Evolutionary conservation across 1,284 basidiomycete genomes (phyloP).

Genomic region (Ceratobasidium sp.): DNA sequence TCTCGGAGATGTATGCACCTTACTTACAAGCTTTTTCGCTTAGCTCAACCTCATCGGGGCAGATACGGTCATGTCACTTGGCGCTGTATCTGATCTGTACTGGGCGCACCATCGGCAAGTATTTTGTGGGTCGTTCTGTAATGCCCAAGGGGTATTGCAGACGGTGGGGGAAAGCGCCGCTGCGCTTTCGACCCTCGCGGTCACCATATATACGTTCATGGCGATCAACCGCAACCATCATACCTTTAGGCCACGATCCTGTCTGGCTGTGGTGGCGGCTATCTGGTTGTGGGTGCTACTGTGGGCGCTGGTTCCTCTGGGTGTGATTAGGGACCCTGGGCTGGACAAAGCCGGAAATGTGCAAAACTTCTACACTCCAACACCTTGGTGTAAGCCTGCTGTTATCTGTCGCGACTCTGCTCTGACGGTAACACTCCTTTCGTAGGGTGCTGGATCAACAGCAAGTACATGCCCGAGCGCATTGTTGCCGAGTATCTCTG

Average conservation of each 20-base stretch:
- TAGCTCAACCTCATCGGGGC: conserved; percentile 34
- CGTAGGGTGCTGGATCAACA: conserved; percentile 39
- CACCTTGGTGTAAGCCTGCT: conserved; percentile 34
- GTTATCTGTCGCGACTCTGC: neutral
- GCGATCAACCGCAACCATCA: conserved; percentile 7
- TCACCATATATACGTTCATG: conserved; percentile 31
- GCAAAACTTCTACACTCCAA: conserved; percentile 26
- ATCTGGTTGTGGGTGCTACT: conserved; percentile 34
- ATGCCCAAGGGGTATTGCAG: conserved; percentile 29
- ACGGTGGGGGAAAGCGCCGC: conserved; percentile 31
- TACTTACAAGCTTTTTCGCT: neutral
- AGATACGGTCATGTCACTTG: conserved; percentile 35
- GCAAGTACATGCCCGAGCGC: conserved; percentile 6
- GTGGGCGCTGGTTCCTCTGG: conserved; percentile 21
- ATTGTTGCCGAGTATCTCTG: conserved; percentile 34
- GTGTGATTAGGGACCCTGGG: neutral
- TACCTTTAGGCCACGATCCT: conserved; percentile 14
- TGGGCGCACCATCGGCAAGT: conserved; percentile 39
- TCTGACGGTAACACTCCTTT: neutral
- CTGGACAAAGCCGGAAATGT: conserved; percentile 2
- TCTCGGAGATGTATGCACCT: neutral
- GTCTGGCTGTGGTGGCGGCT: conserved; percentile 1
- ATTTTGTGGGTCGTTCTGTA: conserved; percentile 37
- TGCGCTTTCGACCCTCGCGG: conserved; percentile 28
- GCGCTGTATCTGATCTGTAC: conserved; percentile 28